phyloP scores from a whole-genome alignment of 1,284 basidiomycete genomes.

The Phaffia rhodozyma region DNA sequence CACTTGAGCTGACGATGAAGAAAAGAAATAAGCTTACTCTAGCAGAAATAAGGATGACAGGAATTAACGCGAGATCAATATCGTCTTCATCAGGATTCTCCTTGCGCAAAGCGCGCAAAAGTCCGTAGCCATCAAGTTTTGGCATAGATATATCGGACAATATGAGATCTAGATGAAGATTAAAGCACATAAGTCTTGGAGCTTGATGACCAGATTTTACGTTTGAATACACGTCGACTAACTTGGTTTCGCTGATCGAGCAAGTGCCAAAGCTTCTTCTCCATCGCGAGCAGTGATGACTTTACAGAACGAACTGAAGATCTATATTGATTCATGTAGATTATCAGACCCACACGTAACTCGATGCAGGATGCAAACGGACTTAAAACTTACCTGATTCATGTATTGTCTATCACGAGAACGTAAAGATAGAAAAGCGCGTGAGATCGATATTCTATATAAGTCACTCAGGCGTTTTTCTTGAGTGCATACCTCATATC shows the following conservation, averaged over 20 bases:
- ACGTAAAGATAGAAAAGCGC: too few relatives aligned
- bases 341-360: not conserved
- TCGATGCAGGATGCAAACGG: not conserved
- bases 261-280: conserved; percentile 31
- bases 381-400: not conserved
- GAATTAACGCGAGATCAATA: conserved; percentile 11
- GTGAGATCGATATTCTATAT: too few relatives aligned
- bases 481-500: conserved; percentile 5
- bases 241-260: conserved; percentile 27
- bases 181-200: too few relatives aligned
- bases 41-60: conserved; percentile 27
- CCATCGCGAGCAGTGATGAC: conserved; percentile 37
- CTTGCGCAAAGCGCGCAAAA: not conserved
- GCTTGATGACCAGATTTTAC: conserved; percentile 4
- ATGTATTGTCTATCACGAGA: conserved; percentile 3
- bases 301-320: conserved; percentile 33
- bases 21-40: not conserved
- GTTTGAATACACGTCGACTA: conserved; percentile 38
- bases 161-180: conserved; percentile 19
- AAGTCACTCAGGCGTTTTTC: too few relatives aligned
- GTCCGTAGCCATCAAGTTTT: not conserved
- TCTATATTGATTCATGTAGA: conserved; percentile 25
- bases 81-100: not conserved
- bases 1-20: too few relatives aligned
- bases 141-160: conserved; percentile 2